phyloP scores from a whole-genome alignment of 495 filamentous ascomycete species.

The Penicillium cataractarum region DNA sequence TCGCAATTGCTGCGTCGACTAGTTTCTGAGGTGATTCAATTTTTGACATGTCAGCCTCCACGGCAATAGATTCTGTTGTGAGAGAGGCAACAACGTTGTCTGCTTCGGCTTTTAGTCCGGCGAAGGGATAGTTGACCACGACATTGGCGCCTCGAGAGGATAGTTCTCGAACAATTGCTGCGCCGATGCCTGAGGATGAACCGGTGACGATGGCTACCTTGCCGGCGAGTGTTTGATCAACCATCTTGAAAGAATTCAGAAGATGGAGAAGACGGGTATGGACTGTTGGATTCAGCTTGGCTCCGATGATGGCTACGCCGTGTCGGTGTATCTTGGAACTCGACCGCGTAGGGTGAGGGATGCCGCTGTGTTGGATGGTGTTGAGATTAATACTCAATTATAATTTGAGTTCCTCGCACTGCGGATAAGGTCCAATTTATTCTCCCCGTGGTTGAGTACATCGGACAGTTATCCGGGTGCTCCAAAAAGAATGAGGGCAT shows the following conservation, averaged over 20 bases:
- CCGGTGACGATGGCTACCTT: constrained; percentile 46
- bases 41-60: constrained; percentile 27
- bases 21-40: constrained; percentile 19
- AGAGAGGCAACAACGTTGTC: constrained; percentile 20
- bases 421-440: neutral
- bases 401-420: neutral
- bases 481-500: neutral
- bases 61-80: constrained; percentile 15
- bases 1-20: constrained; percentile 21
- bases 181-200: constrained; percentile 43
- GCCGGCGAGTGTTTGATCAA: constrained; percentile 39
- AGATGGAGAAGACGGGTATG: neutral
- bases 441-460: neutral
- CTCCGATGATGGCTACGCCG: neutral
- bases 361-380: neutral
- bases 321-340: neutral
- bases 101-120: constrained; percentile 21
- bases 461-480: neutral
- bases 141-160: constrained; percentile 47
- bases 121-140: constrained; percentile 40
- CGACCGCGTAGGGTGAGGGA: neutral
- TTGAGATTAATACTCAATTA: neutral
- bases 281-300: neutral
- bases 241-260: constrained; percentile 11
- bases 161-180: constrained; percentile 40